Percentiles rank a stretch among this genome's conserved stretches.
Conservation (phyloP, 306 rosid species). For the Arachis hypogaea region DNA sequence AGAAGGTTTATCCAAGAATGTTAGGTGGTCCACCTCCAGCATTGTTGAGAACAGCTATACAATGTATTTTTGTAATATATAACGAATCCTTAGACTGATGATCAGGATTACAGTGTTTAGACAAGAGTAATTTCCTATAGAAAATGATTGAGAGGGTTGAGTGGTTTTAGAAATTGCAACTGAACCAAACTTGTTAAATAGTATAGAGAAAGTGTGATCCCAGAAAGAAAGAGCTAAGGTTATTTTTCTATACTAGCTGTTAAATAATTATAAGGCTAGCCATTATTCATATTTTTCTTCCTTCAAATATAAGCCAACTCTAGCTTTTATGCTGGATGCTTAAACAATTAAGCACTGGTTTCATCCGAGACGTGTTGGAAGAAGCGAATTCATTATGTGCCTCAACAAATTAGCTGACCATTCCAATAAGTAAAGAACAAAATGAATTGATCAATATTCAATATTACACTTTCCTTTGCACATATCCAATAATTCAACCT, state of each 20-base stretch:
- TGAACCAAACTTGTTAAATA: neutral
- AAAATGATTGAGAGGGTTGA: neutral
- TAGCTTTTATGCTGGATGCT: neutral
- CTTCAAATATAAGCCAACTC: neutral
- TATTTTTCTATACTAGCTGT: too few relatives aligned
- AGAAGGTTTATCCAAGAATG: neutral
- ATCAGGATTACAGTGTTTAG: constrained; percentile 14
- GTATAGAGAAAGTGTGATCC: too few relatives aligned
- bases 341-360: neutral
- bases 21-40: neutral
- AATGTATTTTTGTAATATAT: neutral
- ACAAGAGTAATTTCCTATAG: neutral
- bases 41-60: constrained; percentile 4
- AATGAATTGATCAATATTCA: constrained; percentile 21
- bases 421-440: constrained; percentile 15
- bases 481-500: constrained; percentile 21
- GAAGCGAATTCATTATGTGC: neutral
- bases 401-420: neutral
- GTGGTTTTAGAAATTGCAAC: neutral
- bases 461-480: constrained; percentile 17
- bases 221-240: too few relatives aligned
- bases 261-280: too few relatives aligned
- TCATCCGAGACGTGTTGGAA: neutral
- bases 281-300: too few relatives aligned
- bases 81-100: neutral